Percentiles rank a stretch among this genome's conserved stretches.
phyloP scores from a whole-genome alignment of 2,329 filamentous ascomycete genomes.

The Blastomyces parvus region DNA sequence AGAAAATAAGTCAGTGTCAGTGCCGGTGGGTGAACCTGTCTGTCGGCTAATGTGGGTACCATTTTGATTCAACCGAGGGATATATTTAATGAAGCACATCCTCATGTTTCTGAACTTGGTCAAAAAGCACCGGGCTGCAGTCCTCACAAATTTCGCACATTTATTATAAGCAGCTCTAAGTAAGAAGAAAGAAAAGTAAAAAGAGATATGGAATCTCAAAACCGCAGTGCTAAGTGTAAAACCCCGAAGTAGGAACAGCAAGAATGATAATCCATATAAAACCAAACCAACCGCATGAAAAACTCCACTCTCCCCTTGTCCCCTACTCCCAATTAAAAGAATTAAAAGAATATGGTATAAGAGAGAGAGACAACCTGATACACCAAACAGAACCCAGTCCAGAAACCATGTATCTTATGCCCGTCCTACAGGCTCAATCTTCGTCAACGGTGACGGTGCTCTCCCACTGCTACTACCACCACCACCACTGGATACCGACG shows the following conservation, averaged over 20 bases:
- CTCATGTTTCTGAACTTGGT: too few species aligned
- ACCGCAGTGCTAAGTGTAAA: not conserved
- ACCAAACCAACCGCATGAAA: not conserved
- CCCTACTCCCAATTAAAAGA: not conserved
- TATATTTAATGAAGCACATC: too few species aligned
- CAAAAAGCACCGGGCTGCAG: too few species aligned
- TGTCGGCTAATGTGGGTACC: not conserved
- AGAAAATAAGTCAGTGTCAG: not conserved
- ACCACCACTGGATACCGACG: conserved; percentile 2
- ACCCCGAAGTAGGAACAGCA: not conserved
- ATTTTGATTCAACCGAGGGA: not conserved
- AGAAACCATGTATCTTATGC: not conserved
- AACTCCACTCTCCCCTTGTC: not conserved
- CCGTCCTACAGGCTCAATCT: conserved; percentile 4
- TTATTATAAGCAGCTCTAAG: not conserved
- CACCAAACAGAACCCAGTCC: not conserved
- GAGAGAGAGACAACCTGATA: not conserved
- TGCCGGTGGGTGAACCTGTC: not conserved
- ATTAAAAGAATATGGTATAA: not conserved
- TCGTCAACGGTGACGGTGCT: conserved; percentile 14
- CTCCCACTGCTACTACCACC: conserved; percentile 5
- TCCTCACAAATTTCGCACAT: not conserved
- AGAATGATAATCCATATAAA: not conserved
- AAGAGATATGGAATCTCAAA: not conserved
- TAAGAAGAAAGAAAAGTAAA: not conserved